Evolutionary conservation across 148 eudicot species (phyloP).

Genomic region (Polygonum aviculare): DNA sequence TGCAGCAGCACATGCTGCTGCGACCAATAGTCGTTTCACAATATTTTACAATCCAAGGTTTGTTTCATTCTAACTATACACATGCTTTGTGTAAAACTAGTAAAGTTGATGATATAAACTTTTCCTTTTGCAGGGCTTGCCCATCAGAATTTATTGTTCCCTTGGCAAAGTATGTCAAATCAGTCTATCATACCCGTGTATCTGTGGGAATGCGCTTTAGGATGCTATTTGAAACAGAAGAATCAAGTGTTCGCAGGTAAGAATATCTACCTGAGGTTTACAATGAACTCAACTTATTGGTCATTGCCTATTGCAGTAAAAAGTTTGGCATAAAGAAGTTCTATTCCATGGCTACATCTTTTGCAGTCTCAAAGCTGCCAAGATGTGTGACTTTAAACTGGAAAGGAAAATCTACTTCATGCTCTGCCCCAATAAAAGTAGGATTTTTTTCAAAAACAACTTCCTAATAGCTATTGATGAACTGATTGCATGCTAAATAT

Average conservation of each 20-base stretch:
- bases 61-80: neutral
- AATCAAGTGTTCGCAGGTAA: constrained; percentile 73
- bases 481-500: neutral
- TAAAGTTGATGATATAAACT: neutral
- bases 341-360: neutral
- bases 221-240: constrained; percentile 79
- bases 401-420: neutral
- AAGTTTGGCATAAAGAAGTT: neutral
- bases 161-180: constrained; percentile 60
- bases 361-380: neutral
- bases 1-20: constrained; percentile 74
- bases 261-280: constrained; percentile 1
- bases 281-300: neutral
- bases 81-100: neutral
- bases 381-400: neutral
- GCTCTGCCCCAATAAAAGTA: constrained; percentile 1
- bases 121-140: constrained; percentile 42
- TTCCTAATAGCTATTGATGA: neutral
- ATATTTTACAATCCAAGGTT: constrained; percentile 72
- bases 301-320: neutral
- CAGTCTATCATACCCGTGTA: constrained; percentile 65
- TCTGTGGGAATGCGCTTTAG: constrained; percentile 82
- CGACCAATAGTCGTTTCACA: constrained; percentile 72
- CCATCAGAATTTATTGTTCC: constrained; percentile 74
- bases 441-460: neutral